phyloP scores from a whole-genome alignment of 768 basidiomycete species.

The Tephrocybe sp. region DNA sequence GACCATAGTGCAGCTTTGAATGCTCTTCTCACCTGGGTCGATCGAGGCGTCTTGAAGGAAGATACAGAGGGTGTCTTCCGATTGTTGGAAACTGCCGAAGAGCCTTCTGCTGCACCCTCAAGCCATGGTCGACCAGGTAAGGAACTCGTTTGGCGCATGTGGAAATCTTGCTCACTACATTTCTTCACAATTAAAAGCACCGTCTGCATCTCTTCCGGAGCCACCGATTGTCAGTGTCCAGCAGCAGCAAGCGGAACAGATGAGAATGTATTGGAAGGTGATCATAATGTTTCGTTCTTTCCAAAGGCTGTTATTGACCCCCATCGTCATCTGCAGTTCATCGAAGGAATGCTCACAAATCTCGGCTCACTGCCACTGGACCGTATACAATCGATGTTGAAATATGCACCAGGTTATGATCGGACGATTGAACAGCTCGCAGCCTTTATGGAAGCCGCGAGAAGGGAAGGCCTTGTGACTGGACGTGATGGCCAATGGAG shows the following conservation, averaged over 20 bases:
- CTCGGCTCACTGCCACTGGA: conserved; percentile 72
- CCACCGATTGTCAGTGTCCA: conserved; percentile 54
- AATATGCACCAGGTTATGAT: conserved; percentile 81
- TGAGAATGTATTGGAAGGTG: conserved; percentile 89
- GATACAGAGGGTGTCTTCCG: conserved; percentile 56
- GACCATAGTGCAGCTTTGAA: conserved; percentile 65
- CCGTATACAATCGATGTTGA: conserved; percentile 87
- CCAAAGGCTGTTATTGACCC: not conserved
- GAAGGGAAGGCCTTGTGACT: conserved; percentile 71
- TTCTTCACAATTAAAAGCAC: conserved; percentile 13
- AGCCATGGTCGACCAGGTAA: conserved; percentile 10
- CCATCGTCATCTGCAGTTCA: conserved; percentile 50
- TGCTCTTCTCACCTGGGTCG: conserved; percentile 81
- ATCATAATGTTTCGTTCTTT: conserved; percentile 13
- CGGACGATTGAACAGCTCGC: conserved; percentile 75
- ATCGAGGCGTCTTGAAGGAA: conserved; percentile 77
- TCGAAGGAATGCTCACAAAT: conserved; percentile 91
- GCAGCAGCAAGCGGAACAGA: conserved; percentile 81
- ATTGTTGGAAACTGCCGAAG: conserved; percentile 62
- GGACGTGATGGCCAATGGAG: conserved; percentile 73
- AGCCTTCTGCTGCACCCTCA: conserved; percentile 27
- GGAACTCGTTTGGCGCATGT: not conserved
- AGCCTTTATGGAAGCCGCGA: conserved; percentile 77
- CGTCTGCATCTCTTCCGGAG: conserved; percentile 33
- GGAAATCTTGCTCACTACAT: not conserved